phyloP scores from a whole-genome alignment of 2,329 filamentous ascomycete species.

The Diaporthe destruens region DNA sequence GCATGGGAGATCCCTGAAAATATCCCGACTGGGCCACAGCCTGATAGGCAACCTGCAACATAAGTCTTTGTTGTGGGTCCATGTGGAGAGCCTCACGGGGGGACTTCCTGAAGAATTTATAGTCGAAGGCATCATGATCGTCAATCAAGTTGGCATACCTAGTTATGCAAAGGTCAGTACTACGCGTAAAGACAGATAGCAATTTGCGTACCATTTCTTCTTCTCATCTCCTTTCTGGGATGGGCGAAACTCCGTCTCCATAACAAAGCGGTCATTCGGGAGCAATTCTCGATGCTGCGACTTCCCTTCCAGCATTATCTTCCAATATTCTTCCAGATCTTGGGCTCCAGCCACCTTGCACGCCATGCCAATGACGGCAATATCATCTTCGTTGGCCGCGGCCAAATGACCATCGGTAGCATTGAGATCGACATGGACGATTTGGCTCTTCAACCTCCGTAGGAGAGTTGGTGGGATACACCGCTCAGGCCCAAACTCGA shows the following conservation, averaged over 20 bases:
- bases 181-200: too few species aligned
- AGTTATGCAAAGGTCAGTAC: not conserved
- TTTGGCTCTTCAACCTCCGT: too few species aligned
- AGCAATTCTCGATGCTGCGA: conserved; percentile 32
- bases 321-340: conserved; percentile 42
- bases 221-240: too few species aligned
- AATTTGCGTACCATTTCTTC: too few species aligned
- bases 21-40: conserved; percentile 49
- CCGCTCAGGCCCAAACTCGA: too few species aligned
- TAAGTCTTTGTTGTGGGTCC: conserved; percentile 56
- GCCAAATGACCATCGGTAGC: too few species aligned
- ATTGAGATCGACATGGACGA: too few species aligned
- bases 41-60: conserved; percentile 57
- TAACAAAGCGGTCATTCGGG: conserved; percentile 28
- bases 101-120: conserved; percentile 56
- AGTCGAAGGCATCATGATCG: conserved; percentile 51
- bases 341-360: conserved; percentile 51
- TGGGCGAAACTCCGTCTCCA: conserved; percentile 37
- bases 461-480: too few species aligned
- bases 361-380: conserved; percentile 54
- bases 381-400: too few species aligned
- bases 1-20: conserved; percentile 34
- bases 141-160: conserved; percentile 46
- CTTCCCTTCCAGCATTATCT: conserved; percentile 38
- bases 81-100: conserved; percentile 51